phyloP scores from a whole-genome alignment of 2,329 filamentous ascomycete species.

The Emergomyces orientalis region DNA sequence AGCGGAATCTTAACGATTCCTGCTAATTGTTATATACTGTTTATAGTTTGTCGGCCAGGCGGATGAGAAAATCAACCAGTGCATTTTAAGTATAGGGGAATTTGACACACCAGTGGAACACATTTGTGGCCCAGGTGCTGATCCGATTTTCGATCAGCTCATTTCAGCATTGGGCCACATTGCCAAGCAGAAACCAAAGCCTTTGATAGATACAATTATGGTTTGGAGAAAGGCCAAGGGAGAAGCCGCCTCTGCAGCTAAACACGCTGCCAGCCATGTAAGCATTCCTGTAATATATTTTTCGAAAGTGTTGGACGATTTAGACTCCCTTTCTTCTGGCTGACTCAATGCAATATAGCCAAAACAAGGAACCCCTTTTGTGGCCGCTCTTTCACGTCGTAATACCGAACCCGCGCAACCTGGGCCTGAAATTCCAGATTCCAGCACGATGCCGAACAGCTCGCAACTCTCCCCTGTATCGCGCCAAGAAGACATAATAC shows the following conservation, averaged over 20 bases:
- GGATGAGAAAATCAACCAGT: constrained; percentile 91
- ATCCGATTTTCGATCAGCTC: constrained; percentile 84
- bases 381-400: constrained; percentile 50
- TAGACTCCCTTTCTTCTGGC: not conserved
- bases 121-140: constrained; percentile 82
- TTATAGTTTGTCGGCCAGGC: constrained; percentile 79
- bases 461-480: constrained; percentile 30
- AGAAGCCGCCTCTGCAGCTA: constrained; percentile 67
- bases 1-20: constrained; percentile 14
- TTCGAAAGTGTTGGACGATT: constrained; percentile 14
- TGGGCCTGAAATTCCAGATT: constrained; percentile 27
- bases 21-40: constrained; percentile 26
- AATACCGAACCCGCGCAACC: constrained; percentile 63
- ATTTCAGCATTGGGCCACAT: constrained; percentile 91
- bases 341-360: constrained; percentile 17
- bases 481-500: constrained; percentile 61
- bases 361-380: constrained; percentile 31
- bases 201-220: constrained; percentile 95
- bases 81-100: constrained; percentile 68
- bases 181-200: constrained; percentile 85
- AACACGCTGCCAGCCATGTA: constrained; percentile 29
- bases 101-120: constrained; percentile 76
- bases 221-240: constrained; percentile 95
- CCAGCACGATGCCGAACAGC: constrained; percentile 21
- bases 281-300: not conserved